Conservation (phyloP, 306 rosid genomes). For the Malus fusca region DNA sequence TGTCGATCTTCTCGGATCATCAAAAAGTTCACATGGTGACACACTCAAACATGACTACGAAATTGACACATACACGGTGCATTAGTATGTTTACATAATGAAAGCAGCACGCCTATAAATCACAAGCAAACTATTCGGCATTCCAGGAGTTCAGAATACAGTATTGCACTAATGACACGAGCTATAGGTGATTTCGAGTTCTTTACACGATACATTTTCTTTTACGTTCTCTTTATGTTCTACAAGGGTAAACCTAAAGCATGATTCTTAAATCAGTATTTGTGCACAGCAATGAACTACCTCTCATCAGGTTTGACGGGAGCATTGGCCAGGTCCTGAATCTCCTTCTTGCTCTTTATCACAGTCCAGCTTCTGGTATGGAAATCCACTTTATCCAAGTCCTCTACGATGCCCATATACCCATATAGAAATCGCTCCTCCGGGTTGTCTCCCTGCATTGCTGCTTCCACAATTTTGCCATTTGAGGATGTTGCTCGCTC, state of each 20-base stretch:
- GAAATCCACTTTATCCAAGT: conserved; percentile 67
- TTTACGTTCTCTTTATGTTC: neutral
- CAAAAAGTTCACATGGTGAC: too few relatives aligned
- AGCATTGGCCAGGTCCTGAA: conserved; percentile 67
- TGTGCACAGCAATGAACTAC: conserved; percentile 1
- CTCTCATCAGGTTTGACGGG: conserved; percentile 57
- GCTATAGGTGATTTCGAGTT: neutral
- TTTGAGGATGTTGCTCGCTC: conserved; percentile 13
- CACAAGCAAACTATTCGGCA: neutral
- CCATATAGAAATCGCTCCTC: conserved; percentile 66
- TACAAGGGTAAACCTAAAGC: neutral
- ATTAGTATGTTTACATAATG: neutral
- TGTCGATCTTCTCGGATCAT: too few relatives aligned
- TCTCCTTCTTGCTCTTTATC: conserved; percentile 85
- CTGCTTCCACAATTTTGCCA: conserved; percentile 14
- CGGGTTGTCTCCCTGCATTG: conserved; percentile 13
- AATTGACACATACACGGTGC: neutral
- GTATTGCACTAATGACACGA: neutral
- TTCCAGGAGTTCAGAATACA: neutral
- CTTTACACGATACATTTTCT: neutral
- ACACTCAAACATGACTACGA: neutral
- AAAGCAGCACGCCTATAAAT: neutral
- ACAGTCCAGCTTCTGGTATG: conserved; percentile 44
- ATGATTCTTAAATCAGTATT: neutral
- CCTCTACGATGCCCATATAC: conserved; percentile 75